Evolutionary conservation across 164 flowering plant genomes (phyloP), one percentile per base, ranked within the genome.

Genomic region (Kingdonia uniflora): DNA sequence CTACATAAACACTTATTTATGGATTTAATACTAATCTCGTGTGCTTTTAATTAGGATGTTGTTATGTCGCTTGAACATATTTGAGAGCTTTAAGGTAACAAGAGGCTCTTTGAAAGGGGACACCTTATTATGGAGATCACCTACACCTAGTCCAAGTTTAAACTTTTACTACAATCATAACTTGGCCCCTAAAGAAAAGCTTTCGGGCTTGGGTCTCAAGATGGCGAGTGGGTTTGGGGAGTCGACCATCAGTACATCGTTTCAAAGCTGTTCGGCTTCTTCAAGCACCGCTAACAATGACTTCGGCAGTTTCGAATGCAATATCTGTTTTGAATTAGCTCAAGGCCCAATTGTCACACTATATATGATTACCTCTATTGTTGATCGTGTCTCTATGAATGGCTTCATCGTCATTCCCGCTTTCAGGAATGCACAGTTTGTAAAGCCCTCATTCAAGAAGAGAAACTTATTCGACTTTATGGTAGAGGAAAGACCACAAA

Each of bases 341-440:
- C 90, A 85, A 62, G 95, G 82, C 55, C 95, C 95, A 7, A 70
- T 82, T 47, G 78, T 85, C 2, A 85, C 95, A 12, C 78, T 77
- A 0, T 85, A n/a, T n/a, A 89, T 47, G 90, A 89, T 24, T 87
- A 85, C 48, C 82, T 85, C 43, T 85, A 61, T 65, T 85, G 95
- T 52, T 85, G 95, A 89, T 87, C 90, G 14, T 85, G 95, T 46
- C 71, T 85, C 21, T 79, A 82, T 67, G 71, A 77, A 63, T 85
- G 95, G 95, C 73, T 85, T 14, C 79, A 68, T 52, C 59, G 75
- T 57, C 90, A 80, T 55, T 76, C 83, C 0, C 84, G 69, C 26
- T 76, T 79, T 0, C 82, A 69, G 10, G 85, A 80, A 53, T 85
- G 95, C 56, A 90, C 95, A 0, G 90, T 82, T 52, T 85, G 95